Evolutionary conservation across 208 protist species (phyloP).

Genomic region (Trypanosoma boissoni): DNA sequence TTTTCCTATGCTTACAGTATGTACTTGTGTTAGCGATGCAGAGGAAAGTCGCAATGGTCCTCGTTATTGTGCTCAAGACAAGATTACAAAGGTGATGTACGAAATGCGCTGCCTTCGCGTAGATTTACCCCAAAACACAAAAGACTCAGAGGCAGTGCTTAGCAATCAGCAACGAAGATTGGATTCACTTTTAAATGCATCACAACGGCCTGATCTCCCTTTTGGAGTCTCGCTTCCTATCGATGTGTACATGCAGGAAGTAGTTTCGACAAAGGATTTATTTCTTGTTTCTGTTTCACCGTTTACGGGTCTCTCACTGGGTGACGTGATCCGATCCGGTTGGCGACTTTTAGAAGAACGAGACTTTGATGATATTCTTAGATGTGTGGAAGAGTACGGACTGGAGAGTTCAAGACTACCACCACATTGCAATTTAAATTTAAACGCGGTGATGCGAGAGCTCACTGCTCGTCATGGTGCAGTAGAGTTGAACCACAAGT

Average conservation of each 20-base stretch:
- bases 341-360: slow-evolving; percentile 69
- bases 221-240: slow-evolving; percentile 53
- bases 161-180: slow-evolving; percentile 40
- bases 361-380: slow-evolving; percentile 65
- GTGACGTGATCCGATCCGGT: slow-evolving; percentile 78
- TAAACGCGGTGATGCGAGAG: slow-evolving; percentile 59
- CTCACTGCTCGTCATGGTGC: slow-evolving; percentile 63
- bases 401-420: slow-evolving; percentile 41
- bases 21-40: slow-evolving; percentile 70
- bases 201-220: slow-evolving; percentile 16
- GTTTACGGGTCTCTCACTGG: slow-evolving; percentile 72
- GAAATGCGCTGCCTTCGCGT: slow-evolving; percentile 55
- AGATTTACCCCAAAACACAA: background rate
- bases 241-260: slow-evolving; percentile 65
- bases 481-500: slow-evolving; percentile 46
- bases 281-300: slow-evolving; percentile 66
- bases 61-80: slow-evolving; percentile 74
- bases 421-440: slow-evolving; percentile 70
- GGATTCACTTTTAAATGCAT: slow-evolving; percentile 44
- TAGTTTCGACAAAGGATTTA: slow-evolving; percentile 35
- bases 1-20: slow-evolving; percentile 70
- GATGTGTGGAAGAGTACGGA: slow-evolving; percentile 60
- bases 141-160: background rate
- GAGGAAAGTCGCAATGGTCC: slow-evolving; percentile 72
- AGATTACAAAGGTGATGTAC: slow-evolving; percentile 58